Percentiles rank a stretch among this genome's conserved stretches.
phyloP scores from a whole-genome alignment of 768 basidiomycete species.

The Amanita phalloides region DNA sequence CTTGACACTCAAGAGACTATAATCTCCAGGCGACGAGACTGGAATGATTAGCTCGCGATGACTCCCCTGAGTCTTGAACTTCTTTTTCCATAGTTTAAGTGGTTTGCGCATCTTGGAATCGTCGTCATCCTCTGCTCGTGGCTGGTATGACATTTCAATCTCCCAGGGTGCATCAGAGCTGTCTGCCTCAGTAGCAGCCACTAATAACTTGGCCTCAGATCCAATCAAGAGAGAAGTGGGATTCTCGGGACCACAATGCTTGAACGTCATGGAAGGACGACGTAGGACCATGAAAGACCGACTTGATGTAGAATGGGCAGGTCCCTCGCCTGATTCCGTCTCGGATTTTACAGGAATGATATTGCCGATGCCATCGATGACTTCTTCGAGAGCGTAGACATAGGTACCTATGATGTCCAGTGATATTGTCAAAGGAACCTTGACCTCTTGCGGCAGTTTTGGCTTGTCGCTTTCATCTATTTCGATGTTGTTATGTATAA shows the following conservation, averaged over 20 bases:
- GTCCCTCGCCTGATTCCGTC: slow-evolving; percentile 10
- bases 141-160: slow-evolving; percentile 50
- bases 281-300: slow-evolving; percentile 63
- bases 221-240: slow-evolving; percentile 67
- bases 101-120: slow-evolving; percentile 25
- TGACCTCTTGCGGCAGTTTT: slow-evolving; percentile 41
- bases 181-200: slow-evolving; percentile 47
- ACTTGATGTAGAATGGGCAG: slow-evolving; percentile 33
- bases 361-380: slow-evolving; percentile 81
- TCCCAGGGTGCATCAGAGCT: slow-evolving; percentile 61
- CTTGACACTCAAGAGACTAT: slow-evolving; percentile 55
- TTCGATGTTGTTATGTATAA: neutral
- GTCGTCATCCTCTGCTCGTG: slow-evolving; percentile 26
- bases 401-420: slow-evolving; percentile 57
- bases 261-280: slow-evolving; percentile 64
- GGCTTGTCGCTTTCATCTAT: slow-evolving; percentile 7
- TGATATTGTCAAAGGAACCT: slow-evolving; percentile 58
- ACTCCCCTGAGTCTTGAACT: slow-evolving; percentile 36
- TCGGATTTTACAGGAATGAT: slow-evolving; percentile 36
- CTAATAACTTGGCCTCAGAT: slow-evolving; percentile 43
- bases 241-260: slow-evolving; percentile 56
- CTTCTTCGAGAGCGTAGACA: slow-evolving; percentile 66
- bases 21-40: slow-evolving; percentile 64
- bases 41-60: slow-evolving; percentile 33
- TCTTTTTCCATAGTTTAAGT: slow-evolving; percentile 54